These are phyloP conservation scores for Lipomyces yamanashiensis DNA, from an alignment of 805 yeast genomes.

Conservation along the genomic window DNA sequence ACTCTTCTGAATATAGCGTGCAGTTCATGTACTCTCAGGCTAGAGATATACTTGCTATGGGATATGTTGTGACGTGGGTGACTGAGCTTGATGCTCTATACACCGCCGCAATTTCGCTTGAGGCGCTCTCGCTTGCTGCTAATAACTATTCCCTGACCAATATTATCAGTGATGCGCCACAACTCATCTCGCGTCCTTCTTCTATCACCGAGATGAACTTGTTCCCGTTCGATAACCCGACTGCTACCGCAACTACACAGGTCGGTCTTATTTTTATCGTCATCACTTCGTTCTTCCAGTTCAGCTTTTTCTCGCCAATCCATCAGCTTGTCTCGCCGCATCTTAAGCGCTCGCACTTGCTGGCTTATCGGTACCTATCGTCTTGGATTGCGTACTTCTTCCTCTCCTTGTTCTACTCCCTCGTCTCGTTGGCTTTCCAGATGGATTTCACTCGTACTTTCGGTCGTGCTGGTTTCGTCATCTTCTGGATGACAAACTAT, in stretches of 20 bases:
- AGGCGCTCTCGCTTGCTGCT: conserved; percentile 43
- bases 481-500: conserved; percentile 71
- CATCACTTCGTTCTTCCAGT: conserved; percentile 73
- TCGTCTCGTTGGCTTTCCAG: conserved; percentile 71
- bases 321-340: conserved; percentile 57
- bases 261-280: conserved; percentile 76
- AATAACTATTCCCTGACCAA: conserved; percentile 38
- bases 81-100: conserved; percentile 47
- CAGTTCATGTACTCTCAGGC: conserved; percentile 63
- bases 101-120: conserved; percentile 34
- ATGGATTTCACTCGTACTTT: conserved; percentile 61
- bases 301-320: conserved; percentile 60
- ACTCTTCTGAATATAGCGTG: conserved; percentile 46
- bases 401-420: conserved; percentile 60
- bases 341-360: conserved; percentile 52
- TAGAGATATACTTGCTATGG: conserved; percentile 60
- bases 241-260: conserved; percentile 68
- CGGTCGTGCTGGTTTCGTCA: conserved; percentile 72
- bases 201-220: conserved; percentile 50
- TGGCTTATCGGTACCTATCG: conserved; percentile 57
- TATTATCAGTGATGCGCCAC: conserved; percentile 39
- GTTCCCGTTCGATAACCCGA: conserved; percentile 57
- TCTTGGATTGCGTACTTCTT: conserved; percentile 61
- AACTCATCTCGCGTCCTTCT: conserved; percentile 47
- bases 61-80: conserved; percentile 54